Evolutionary conservation across 805 yeast genomes (phyloP).

Genomic region (Candida silvicultrix): DNA sequence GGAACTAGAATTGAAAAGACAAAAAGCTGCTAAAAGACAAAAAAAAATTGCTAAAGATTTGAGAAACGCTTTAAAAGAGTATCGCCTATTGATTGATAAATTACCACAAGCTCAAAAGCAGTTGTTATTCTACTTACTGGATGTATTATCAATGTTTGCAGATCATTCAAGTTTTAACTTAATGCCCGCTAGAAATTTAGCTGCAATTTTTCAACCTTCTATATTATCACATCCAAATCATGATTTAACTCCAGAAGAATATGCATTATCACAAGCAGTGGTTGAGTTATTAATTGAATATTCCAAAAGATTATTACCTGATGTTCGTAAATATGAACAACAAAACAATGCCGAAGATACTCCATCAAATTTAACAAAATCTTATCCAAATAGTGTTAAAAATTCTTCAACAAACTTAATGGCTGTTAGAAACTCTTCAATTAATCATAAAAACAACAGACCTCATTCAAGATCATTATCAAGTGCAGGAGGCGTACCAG

Average conservation of each 20-base stretch:
- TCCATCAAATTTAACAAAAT: neutral
- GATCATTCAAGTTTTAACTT: conserved; percentile 69
- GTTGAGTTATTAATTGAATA: conserved; percentile 87
- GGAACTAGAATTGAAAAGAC: conserved; percentile 24
- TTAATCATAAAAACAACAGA: conserved; percentile 11
- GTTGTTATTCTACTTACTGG: conserved; percentile 78
- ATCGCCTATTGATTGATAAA: conserved; percentile 58
- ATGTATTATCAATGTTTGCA: conserved; percentile 79
- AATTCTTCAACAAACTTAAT: neutral
- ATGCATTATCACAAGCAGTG: conserved; percentile 78
- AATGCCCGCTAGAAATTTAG: conserved; percentile 90
- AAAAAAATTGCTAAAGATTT: conserved; percentile 59
- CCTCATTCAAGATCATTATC: conserved; percentile 38
- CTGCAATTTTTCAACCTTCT: conserved; percentile 97
- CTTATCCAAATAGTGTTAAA: neutral
- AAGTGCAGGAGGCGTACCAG: conserved; percentile 37
- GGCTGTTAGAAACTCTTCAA: conserved; percentile 9
- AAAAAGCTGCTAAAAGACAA: conserved; percentile 31
- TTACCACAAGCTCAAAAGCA: conserved; percentile 80
- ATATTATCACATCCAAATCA: conserved; percentile 87
- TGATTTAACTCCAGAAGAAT: conserved; percentile 89
- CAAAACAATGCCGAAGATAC: conserved; percentile 1
- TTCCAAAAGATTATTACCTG: conserved; percentile 70
- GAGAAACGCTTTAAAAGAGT: conserved; percentile 61
- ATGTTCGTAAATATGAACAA: conserved; percentile 30